Conservation (phyloP, 768 basidiomycete genomes). For the Suillus sp. region DNA sequence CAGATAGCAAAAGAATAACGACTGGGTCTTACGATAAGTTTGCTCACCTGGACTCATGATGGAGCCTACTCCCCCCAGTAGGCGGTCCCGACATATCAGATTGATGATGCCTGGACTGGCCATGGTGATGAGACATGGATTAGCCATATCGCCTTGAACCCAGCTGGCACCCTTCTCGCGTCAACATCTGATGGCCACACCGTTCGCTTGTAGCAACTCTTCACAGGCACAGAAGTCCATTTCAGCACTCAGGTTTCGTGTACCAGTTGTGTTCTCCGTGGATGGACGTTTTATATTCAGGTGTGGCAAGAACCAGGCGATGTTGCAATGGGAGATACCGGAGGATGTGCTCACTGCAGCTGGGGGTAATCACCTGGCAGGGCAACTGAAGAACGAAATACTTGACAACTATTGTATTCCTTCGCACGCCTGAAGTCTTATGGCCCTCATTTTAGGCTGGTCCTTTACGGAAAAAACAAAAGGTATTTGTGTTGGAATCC, state of each 20-base stretch:
- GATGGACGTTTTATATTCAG: conserved; percentile 18
- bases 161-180: conserved; percentile 21
- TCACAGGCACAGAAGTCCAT: conserved; percentile 22
- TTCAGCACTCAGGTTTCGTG: conserved; percentile 27
- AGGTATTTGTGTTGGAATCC: too few species aligned
- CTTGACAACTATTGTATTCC: background rate
- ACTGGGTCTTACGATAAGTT: background rate
- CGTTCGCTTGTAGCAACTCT: conserved; percentile 31
- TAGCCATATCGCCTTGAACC: background rate
- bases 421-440: too few species aligned
- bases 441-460: too few species aligned
- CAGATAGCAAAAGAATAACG: background rate
- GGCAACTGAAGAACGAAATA: background rate
- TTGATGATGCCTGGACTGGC: background rate
- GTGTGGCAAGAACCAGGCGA: background rate
- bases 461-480: too few species aligned
- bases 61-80: background rate
- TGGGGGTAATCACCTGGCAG: background rate
- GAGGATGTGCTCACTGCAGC: conserved; percentile 8
- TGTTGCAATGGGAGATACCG: background rate
- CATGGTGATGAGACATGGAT: background rate
- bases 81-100: background rate
- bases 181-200: conserved; percentile 33
- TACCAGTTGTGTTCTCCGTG: conserved; percentile 28
- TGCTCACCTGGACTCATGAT: background rate